Evolutionary conservation across 2,329 filamentous ascomycete species (phyloP).

Genomic region (Ophiostoma sp.): DNA sequence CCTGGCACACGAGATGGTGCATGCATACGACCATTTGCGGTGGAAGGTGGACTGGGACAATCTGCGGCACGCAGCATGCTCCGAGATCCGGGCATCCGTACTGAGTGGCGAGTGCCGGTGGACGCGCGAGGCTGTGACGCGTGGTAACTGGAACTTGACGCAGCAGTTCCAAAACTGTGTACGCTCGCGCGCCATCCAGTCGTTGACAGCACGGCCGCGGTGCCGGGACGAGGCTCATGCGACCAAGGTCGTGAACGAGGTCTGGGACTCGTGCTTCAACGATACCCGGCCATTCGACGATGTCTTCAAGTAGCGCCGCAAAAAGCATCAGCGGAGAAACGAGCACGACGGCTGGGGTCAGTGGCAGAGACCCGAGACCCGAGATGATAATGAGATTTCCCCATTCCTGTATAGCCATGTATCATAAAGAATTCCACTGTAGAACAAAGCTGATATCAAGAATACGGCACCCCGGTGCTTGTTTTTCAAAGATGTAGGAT

Average conservation of each 20-base stretch:
- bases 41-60: slow-evolving; percentile 83
- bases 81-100: slow-evolving; percentile 92
- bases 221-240: slow-evolving; percentile 86
- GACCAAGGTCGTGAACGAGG: slow-evolving; percentile 82
- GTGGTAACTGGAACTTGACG: slow-evolving; percentile 81
- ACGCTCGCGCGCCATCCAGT: slow-evolving; percentile 69
- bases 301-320: slow-evolving; percentile 65
- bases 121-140: slow-evolving; percentile 74
- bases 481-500: background rate
- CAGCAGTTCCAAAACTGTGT: slow-evolving; percentile 95
- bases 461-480: background rate
- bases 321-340: no score
- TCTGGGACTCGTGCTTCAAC: slow-evolving; percentile 96
- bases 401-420: slow-evolving; percentile 15
- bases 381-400: slow-evolving; percentile 7
- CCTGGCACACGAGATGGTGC: slow-evolving; percentile 94
- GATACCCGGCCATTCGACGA: slow-evolving; percentile 96
- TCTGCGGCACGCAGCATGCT: slow-evolving; percentile 84
- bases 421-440: slow-evolving; percentile 11
- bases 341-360: background rate
- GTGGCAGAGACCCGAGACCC: background rate
- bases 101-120: slow-evolving; percentile 92
- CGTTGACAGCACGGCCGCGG: slow-evolving; percentile 68
- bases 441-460: background rate
- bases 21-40: slow-evolving; percentile 87